Conservation (phyloP, 2,329 filamentous ascomycete genomes). For the Trichoderma pleuroti region DNA sequence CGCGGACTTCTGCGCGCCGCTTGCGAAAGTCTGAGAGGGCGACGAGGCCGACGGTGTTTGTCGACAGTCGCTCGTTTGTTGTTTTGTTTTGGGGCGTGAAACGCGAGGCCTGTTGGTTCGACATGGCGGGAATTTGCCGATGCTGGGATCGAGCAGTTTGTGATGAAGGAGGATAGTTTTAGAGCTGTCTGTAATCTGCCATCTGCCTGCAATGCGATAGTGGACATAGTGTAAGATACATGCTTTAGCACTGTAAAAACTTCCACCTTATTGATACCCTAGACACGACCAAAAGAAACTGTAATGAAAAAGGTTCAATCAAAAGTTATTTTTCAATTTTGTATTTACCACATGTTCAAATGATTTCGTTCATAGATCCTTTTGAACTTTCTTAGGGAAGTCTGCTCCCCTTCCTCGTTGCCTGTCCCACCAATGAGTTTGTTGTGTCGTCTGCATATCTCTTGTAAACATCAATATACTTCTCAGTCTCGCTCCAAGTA, state of each 20-base stretch:
- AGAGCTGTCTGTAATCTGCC: not conserved
- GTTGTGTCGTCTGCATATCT: slow-evolving; percentile 64
- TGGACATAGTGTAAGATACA: not conserved
- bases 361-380: not conserved
- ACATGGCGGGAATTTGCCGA: not conserved
- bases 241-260: not conserved
- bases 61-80: slow-evolving; percentile 77
- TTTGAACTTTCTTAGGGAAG: slow-evolving; percentile 33
- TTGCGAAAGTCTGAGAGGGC: slow-evolving; percentile 93
- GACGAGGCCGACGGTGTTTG: slow-evolving; percentile 85
- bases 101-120: slow-evolving; percentile 43
- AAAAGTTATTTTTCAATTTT: not conserved
- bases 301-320: not conserved
- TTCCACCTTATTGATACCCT: not conserved
- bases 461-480: slow-evolving; percentile 67
- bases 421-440: slow-evolving; percentile 58
- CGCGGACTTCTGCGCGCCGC: slow-evolving; percentile 87
- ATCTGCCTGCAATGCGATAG: not conserved
- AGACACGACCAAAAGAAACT: not conserved
- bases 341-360: not conserved
- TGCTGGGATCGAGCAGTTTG: slow-evolving; percentile 27
- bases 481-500: slow-evolving; percentile 64
- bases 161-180: not conserved
- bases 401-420: slow-evolving; percentile 58
- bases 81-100: slow-evolving; percentile 75